Evolutionary conservation across 2,329 filamentous ascomycete species (phyloP).

Genomic region (Fusarium nisikadoi): DNA sequence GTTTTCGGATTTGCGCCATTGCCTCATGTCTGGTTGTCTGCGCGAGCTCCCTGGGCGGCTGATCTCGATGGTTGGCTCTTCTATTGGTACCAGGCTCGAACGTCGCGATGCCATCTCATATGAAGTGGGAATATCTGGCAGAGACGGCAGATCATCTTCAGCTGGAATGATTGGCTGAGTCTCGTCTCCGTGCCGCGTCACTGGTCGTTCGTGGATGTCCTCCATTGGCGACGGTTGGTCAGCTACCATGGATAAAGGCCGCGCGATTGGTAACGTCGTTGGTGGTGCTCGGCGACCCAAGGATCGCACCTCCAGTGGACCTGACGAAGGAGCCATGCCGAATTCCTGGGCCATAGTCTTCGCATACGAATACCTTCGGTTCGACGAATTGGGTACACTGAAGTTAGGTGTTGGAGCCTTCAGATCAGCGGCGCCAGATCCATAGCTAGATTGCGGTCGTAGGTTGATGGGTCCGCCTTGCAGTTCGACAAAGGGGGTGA

Average conservation of each 20-base stretch:
- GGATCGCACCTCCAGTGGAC: slow-evolving; percentile 29
- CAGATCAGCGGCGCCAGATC: slow-evolving; percentile 18
- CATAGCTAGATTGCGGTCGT: slow-evolving; percentile 39
- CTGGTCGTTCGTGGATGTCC: slow-evolving; percentile 45
- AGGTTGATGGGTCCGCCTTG: slow-evolving; percentile 43
- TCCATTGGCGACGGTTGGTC: slow-evolving; percentile 60
- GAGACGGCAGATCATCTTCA: slow-evolving; percentile 30
- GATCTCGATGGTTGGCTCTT: slow-evolving; percentile 29
- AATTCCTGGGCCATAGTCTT: slow-evolving; percentile 43
- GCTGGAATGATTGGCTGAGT: slow-evolving; percentile 11
- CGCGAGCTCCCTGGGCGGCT: slow-evolving; percentile 42
- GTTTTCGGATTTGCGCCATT: slow-evolving; percentile 45
- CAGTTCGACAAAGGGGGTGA: slow-evolving; percentile 57
- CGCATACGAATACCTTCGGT: slow-evolving; percentile 58
- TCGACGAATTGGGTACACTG: slow-evolving; percentile 60
- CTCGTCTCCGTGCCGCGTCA: slow-evolving; percentile 44
- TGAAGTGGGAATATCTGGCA: slow-evolving; percentile 18
- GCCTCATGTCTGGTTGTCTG: slow-evolving; percentile 47
- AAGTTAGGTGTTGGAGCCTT: slow-evolving; percentile 59
- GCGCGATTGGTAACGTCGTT: slow-evolving; percentile 58
- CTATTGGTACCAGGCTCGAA: slow-evolving; percentile 35
- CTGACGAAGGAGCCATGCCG: slow-evolving; percentile 25
- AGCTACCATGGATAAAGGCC: slow-evolving; percentile 64
- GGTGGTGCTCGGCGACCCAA: slow-evolving; percentile 50
- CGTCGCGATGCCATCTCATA: slow-evolving; percentile 38